Base-by-base conservation (phyloP, 1,139 yeast genomes). In the Suhomyces terraborum region DNA sequence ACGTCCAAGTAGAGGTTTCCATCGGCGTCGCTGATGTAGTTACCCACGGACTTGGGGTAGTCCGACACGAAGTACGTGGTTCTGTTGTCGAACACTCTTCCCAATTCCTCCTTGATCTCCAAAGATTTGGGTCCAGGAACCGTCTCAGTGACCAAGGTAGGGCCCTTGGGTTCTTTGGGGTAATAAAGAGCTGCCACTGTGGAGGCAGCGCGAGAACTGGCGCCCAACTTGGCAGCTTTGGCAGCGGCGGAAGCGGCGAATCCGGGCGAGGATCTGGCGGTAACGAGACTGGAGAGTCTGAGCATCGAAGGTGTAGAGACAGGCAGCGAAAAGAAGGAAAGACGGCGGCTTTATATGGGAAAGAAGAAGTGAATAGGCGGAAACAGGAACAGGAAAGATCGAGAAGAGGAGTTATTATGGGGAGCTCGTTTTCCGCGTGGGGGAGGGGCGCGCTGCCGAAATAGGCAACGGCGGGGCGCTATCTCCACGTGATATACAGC, bases 41-140 rank as follows among this genome's bases (percentile, higher is more conserved):
- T 84, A 49, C 89, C 91, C n/a, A 64, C 46, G 2, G 87, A 81
- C 40, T 81, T 76, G 49, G 70, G 69, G 59, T 82, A 84, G 60
- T 84, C 88, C 26, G 82, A 76, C 36, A 82, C 75, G 55, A 83
- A 82, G 56, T 81, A 81, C n/a, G 84, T 77, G 20, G 87, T 82
- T 58, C 86, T 72, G 48, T 82, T 73, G 54, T 83, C 89, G 49
- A 79, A 84, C 18, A 80, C 81, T 30, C 66, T 52, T 13, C 80
- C 78, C 34, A 84, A 63, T 27, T 77, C 70, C 20, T 67, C 65
- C 49, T 80, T 70, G 42, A 74, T 64, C 40, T 66, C 64, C 38
- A 55, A 54, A 19, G 84, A 73, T 41, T 62, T 66, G 25, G 88
- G 88, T 25, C 89, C 88, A 18, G 89, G 89, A 42, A 82, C 63